These are phyloP conservation scores for Neofusicoccum sp. DNA, from an alignment of 2,329 filamentous ascomycete genomes.

Conservation along the genomic window DNA sequence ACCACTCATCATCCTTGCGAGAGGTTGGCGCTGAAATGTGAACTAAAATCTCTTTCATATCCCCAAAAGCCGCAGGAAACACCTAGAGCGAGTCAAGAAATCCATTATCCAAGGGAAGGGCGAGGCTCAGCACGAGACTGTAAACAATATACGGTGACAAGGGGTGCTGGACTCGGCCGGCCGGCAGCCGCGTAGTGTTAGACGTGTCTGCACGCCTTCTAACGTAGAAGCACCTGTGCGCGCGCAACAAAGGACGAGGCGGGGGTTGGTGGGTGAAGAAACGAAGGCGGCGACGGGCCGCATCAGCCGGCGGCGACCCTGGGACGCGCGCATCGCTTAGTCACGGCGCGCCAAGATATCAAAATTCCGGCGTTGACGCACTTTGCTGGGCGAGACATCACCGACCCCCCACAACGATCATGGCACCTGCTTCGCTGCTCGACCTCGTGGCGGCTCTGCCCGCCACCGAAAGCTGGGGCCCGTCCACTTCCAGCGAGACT, in stretches of 20 bases:
- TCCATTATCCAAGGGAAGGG: background rate
- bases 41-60: conserved; percentile 44
- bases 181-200: background rate
- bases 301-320: background rate
- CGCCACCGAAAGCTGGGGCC: conserved; percentile 67
- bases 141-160: background rate
- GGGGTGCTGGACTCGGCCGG: background rate
- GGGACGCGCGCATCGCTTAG: conserved; percentile 9
- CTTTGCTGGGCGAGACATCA: conserved; percentile 8
- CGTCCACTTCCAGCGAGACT: conserved; percentile 75
- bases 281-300: background rate
- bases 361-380: conserved; percentile 18
- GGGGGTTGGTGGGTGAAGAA: background rate
- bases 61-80: conserved; percentile 16
- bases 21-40: conserved; percentile 47
- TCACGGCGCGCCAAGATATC: conserved; percentile 18
- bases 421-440: conserved; percentile 48
- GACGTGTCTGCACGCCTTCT: background rate
- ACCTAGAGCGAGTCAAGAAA: background rate
- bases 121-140: background rate
- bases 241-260: background rate
- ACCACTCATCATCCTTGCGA: conserved; percentile 42
- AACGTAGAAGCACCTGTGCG: background rate
- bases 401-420: conserved; percentile 27
- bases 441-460: conserved; percentile 50